Conservation (phyloP, 768 basidiomycete species). For the Pleurotus djamor region DNA sequence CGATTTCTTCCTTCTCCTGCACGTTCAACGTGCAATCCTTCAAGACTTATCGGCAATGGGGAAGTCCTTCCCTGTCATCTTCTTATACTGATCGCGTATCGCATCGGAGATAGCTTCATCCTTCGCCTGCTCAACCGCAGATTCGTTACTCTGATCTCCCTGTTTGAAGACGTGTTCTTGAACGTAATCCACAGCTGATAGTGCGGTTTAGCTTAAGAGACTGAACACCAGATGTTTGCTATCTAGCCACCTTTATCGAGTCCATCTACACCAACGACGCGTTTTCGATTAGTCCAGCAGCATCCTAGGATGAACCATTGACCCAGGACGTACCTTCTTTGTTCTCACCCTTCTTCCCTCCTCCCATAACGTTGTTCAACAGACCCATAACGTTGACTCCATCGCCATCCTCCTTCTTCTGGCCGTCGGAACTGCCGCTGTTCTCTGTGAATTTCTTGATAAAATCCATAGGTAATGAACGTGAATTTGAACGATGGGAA, state of each 20-base stretch:
- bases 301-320: neutral
- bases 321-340: slow-evolving; percentile 17
- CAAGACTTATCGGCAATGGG: slow-evolving; percentile 11
- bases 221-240: too few species aligned
- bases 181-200: slow-evolving; percentile 35
- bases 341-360: slow-evolving; percentile 18
- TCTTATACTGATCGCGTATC: slow-evolving; percentile 27
- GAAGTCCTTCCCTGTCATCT: slow-evolving; percentile 29
- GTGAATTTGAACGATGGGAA: too few species aligned
- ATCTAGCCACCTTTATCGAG: slow-evolving; percentile 29
- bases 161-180: slow-evolving; percentile 37
- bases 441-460: neutral
- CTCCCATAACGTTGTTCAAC: slow-evolving; percentile 20
- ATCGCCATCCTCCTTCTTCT: slow-evolving; percentile 3
- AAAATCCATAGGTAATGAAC: neutral
- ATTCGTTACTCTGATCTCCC: slow-evolving; percentile 35
- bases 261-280: slow-evolving; percentile 11
- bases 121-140: slow-evolving; percentile 35
- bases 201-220: neutral
- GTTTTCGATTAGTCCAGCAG: neutral
- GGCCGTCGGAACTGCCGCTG: neutral
- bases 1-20: too few species aligned
- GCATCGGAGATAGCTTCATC: slow-evolving; percentile 34
- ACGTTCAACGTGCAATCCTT: neutral
- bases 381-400: neutral